Percentiles rank a stretch among this genome's conserved stretches.
phyloP scores from a whole-genome alignment of 2,329 filamentous ascomycete genomes.

The Alternaria panax region DNA sequence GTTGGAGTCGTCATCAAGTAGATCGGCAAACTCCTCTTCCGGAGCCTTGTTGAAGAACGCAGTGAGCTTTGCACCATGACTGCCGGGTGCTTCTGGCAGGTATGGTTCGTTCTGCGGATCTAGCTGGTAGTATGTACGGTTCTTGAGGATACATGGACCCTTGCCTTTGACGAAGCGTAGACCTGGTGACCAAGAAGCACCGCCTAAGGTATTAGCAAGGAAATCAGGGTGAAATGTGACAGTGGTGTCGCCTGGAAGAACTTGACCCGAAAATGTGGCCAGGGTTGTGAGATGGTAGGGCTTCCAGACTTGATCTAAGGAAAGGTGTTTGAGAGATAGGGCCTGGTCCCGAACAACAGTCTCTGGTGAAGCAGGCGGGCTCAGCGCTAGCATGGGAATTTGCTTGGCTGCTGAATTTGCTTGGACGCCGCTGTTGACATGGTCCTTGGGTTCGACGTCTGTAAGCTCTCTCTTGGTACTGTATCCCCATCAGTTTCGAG shows the following conservation, averaged over 20 bases:
- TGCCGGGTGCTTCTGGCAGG: constrained; percentile 50
- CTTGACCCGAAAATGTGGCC: constrained; percentile 20
- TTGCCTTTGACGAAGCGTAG: constrained; percentile 47
- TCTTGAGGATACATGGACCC: constrained; percentile 36
- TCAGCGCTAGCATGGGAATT: constrained; percentile 13
- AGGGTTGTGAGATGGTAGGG: constrained; percentile 49
- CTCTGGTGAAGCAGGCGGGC: constrained; percentile 19
- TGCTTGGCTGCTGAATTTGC: constrained; percentile 20
- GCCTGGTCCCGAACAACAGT: constrained; percentile 13
- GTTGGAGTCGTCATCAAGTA: constrained; percentile 25
- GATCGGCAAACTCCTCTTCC: constrained; percentile 36
- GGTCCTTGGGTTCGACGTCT: constrained; percentile 11
- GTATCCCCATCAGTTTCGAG: constrained; percentile 1
- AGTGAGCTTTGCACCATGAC: constrained; percentile 57
- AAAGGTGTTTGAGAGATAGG: constrained; percentile 24
- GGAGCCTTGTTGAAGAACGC: constrained; percentile 54
- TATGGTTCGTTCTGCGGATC: constrained; percentile 51
- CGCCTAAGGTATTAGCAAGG: constrained; percentile 48
- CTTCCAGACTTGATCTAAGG: constrained; percentile 37
- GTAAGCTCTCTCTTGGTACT: constrained; percentile 6
- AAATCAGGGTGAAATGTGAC: constrained; percentile 51
- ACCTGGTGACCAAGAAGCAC: constrained; percentile 51
- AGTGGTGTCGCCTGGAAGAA: constrained; percentile 33
- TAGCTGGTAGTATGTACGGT: constrained; percentile 54
- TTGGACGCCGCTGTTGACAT: constrained; percentile 30